Conservation (phyloP, 129 eudicot species). For the Rutidosis leptorrhynchoides region DNA sequence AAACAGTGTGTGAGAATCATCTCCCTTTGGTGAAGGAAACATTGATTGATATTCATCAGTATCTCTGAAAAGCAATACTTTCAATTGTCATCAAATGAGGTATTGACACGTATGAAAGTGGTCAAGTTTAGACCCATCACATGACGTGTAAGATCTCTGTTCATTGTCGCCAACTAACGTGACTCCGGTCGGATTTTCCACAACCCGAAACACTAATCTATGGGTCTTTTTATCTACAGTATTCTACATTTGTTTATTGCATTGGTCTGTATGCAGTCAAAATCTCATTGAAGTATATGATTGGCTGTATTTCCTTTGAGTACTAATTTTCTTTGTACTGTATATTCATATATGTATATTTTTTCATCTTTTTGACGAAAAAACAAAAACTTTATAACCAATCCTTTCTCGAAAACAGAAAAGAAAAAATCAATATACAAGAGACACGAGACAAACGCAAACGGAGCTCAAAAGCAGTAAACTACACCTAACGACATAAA, state of each 20-base stretch:
- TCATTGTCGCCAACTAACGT: constrained; percentile 35
- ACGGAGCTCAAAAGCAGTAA: too few relatives aligned
- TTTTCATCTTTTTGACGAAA: too few relatives aligned
- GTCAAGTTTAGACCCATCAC: constrained; percentile 28
- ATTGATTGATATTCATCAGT: too few relatives aligned
- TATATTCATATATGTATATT: neutral
- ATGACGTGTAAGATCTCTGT: constrained; percentile 25
- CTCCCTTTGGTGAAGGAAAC: too few relatives aligned
- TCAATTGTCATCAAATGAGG: constrained; percentile 7
- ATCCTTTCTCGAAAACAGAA: too few relatives aligned
- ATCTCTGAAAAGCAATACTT: constrained; percentile 4
- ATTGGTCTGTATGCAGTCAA: constrained; percentile 37
- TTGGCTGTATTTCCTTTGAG: neutral
- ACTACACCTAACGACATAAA: too few relatives aligned
- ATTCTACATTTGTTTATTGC: constrained; percentile 14
- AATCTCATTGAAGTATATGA: constrained; percentile 4
- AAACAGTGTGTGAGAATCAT: too few relatives aligned
- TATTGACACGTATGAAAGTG: constrained; percentile 24
- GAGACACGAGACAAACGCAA: too few relatives aligned
- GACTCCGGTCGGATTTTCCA: constrained; percentile 35
- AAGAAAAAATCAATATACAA: too few relatives aligned
- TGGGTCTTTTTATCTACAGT: constrained; percentile 15
- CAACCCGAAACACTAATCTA: constrained; percentile 23
- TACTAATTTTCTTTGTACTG: neutral
- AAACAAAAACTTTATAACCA: too few relatives aligned